phyloP scores from a whole-genome alignment of 2,329 filamentous ascomycete species.

The Magnaporthiopsis incrustans region DNA sequence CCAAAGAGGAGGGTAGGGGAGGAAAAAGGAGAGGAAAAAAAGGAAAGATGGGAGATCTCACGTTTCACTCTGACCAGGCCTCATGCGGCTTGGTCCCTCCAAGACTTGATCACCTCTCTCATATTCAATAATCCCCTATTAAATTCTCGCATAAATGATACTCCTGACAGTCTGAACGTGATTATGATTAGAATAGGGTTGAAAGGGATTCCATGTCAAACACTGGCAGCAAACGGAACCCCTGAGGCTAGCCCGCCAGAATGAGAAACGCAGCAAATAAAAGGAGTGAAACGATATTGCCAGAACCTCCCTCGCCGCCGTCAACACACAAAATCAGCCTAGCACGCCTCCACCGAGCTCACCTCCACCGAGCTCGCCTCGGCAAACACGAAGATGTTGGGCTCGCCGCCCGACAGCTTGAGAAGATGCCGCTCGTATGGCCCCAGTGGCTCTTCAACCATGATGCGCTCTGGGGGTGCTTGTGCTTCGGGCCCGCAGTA shows the following conservation, averaged over 20 bases:
- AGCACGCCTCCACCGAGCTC: background rate
- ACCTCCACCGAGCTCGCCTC: slow-evolving; percentile 21
- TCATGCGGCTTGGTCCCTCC: too few relatives aligned
- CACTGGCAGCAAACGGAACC: background rate
- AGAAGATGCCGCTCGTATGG: slow-evolving; percentile 44
- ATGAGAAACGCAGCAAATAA: background rate
- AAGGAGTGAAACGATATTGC: background rate
- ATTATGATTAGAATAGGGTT: background rate
- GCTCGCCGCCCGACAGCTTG: slow-evolving; percentile 32
- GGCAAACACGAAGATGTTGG: slow-evolving; percentile 35
- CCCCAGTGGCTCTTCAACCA: slow-evolving; percentile 46
- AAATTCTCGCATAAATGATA: background rate
- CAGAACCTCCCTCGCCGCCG: background rate
- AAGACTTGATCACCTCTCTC: background rate
- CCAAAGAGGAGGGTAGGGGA: too few relatives aligned
- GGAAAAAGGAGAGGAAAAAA: too few relatives aligned
- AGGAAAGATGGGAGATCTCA: too few relatives aligned
- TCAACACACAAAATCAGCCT: background rate
- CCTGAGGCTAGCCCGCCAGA: too few relatives aligned
- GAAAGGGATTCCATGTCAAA: background rate
- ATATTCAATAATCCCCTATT: background rate
- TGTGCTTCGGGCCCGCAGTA: slow-evolving; percentile 36
- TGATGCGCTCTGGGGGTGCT: slow-evolving; percentile 30
- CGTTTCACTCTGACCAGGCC: too few relatives aligned
- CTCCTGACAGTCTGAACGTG: background rate